phyloP scores from a whole-genome alignment of 495 filamentous ascomycete species.

The Daldinia vernicosa region DNA sequence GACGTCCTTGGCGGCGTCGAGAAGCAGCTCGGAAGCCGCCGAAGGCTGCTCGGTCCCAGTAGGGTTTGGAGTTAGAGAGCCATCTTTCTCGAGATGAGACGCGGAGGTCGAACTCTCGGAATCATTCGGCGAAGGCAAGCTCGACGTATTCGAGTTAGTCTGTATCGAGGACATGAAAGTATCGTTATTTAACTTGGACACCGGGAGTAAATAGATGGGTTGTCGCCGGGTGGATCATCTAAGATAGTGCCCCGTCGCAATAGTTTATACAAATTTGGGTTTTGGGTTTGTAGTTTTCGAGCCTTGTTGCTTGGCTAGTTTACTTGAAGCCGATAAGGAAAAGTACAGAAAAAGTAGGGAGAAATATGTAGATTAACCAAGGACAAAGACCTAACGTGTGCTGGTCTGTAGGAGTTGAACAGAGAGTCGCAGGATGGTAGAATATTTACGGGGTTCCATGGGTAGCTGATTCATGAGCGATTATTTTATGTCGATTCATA shows the following conservation, averaged over 20 bases:
- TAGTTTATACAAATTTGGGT: neutral
- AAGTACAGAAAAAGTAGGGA: neutral
- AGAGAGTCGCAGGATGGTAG: neutral
- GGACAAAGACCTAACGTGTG: constrained; percentile 29
- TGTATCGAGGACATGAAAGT: constrained; percentile 44
- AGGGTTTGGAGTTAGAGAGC: constrained; percentile 11
- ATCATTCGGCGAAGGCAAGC: constrained; percentile 26
- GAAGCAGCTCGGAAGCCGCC: constrained; percentile 22
- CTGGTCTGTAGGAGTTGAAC: constrained; percentile 19
- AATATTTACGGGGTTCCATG: constrained; percentile 24
- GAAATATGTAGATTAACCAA: constrained; percentile 3
- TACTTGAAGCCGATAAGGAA: constrained; percentile 13
- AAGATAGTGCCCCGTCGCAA: neutral
- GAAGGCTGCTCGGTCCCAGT: constrained; percentile 25
- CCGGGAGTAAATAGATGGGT: neutral
- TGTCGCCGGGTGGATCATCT: neutral
- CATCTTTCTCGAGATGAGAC: constrained; percentile 21
- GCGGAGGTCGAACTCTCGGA: constrained; percentile 15
- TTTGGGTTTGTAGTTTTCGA: neutral
- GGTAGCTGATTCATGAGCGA: constrained; percentile 10
- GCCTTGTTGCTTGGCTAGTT: neutral
- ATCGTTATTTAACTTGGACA: constrained; percentile 6
- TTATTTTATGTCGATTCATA: constrained; percentile 16
- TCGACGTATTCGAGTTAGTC: constrained; percentile 19
- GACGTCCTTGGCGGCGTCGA: constrained; percentile 38